Evolutionary conservation across 345 rosid genomes (phyloP), one percentile per base, ranked within the genome.

Genomic region (Pseudoturritis turrita): DNA sequence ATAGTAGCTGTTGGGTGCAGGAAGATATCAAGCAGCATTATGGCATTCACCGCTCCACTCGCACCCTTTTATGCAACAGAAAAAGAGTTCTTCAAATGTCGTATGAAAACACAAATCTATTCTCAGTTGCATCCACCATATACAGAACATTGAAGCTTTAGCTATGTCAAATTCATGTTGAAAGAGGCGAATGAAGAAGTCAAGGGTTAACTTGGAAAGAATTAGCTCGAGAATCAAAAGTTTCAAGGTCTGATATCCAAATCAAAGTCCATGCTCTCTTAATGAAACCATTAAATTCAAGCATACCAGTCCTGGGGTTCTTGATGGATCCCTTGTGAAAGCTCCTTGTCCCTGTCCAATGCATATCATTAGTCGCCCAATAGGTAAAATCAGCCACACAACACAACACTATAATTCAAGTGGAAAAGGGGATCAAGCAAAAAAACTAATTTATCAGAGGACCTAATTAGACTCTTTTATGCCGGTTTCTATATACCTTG

Each of bases 11-110:
- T 89, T 43, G 98, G 97, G 76, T 83, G 68, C 70, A 94, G 77
- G 82, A 94, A 88, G 82, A 94, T 94, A 56, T 84, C 84, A 11
- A 94, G 96, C 76, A 91, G 83, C 88, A 91, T 81, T 70, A 94
- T 87, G 62, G 97, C 99, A 76, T 88, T 88, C 66, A 94, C 97
- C 19, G 97, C 96, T 57, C 93, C 98, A 62, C 96, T 94, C 14
- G 97, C 93, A 1, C 97, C 98, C 92, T 94, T 46, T 76, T 10
- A 71, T 50, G 15, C 9, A 57, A 71, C 55, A 49, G 18, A 15
- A 39, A 23, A 55, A 19, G 6, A 36, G 3, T 53, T 15, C 10
- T 44, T 23, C 14, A 62, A 19, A 28, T 40, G 8, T 25, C 26
- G 4, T 25, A 25, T 25, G 3, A 25, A 25, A 25, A 25, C 26